Conservation (phyloP, 2,329 filamentous ascomycete genomes). For the Xylaria sp. region DNA sequence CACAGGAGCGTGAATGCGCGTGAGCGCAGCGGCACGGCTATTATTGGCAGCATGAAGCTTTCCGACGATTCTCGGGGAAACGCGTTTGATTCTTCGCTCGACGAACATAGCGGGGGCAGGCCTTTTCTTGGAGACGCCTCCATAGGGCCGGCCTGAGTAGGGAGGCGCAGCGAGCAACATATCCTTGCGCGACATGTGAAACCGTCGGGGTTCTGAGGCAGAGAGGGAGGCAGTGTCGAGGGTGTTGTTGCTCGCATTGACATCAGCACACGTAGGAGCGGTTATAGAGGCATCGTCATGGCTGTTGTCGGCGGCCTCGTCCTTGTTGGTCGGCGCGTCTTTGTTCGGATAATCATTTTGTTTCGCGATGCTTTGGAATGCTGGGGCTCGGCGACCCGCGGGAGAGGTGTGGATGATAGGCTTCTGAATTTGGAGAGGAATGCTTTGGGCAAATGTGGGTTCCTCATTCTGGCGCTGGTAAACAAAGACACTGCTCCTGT, state of each 20-base stretch:
- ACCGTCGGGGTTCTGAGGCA: conserved; percentile 58
- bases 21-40: conserved; percentile 15
- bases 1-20: conserved; percentile 19
- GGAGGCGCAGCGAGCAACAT: conserved; percentile 49
- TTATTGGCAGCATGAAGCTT: conserved; percentile 40
- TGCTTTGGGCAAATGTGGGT: conserved; percentile 42
- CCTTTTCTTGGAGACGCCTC: conserved; percentile 56
- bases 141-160: conserved; percentile 41
- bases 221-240: conserved; percentile 25
- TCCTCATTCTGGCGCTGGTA: conserved; percentile 62
- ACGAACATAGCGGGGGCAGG: conserved; percentile 64
- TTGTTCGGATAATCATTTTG: conserved; percentile 30
- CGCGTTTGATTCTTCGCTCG: conserved; percentile 58
- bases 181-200: conserved; percentile 64
- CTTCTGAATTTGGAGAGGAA: conserved; percentile 40
- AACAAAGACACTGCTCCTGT: conserved; percentile 63
- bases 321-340: conserved; percentile 6
- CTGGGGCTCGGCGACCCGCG: conserved; percentile 50
- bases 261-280: conserved; percentile 10
- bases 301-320: conserved; percentile 20
- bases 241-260: conserved; percentile 3
- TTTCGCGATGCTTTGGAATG: conserved; percentile 40
- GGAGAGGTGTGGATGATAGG: conserved; percentile 63
- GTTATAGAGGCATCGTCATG: conserved; percentile 27
- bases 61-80: conserved; percentile 41